Evolutionary conservation across 2,329 filamentous ascomycete species (phyloP), one percentile per base, ranked within the genome.

Genomic region (Gnomoniopsis smithogilvyi): DNA sequence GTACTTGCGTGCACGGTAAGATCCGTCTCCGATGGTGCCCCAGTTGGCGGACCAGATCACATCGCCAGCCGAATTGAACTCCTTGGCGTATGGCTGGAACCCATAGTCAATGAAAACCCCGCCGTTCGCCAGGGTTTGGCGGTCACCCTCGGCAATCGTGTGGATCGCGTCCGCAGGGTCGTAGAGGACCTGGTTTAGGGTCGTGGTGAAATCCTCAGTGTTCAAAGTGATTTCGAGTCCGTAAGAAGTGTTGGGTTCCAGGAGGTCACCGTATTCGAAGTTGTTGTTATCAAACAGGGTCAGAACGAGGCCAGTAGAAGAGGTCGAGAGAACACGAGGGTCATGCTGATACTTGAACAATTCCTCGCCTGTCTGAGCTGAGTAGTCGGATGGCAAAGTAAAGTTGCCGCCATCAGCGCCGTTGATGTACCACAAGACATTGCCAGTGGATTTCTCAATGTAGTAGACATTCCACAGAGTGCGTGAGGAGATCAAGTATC

Each of bases 401-500:
- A 58, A 58, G 49, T 58, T 48, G 22, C 56, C 56, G 30, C 56
- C 56, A 22, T 58, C 56, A 3, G 33, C 51, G n/a, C 56, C 56
- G 10, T 58, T 47, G 33, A 48, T 75, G 15, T 36, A 48, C 82
- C 82, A 85, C 36, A 82, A 67, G 19, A 83, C 71, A 33, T 71
- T 68, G 33, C 81, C 80, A 6, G 78, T 76, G 3, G 69, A 70
- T 19, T 74, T 72, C 48, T 78, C 77, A 63, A 85, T 75, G 54
- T 76, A 76, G 50, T 73, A 74, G 15, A 83, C 69, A 19, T 74
- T 73, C 64, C 76, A 76, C 50, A 75, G 73, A 64, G 82, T 74
- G 2, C 80, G 76, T 0, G 76, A 73, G 0, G 80, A 84, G 36
- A 85, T 72, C 17, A 84, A 68, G 56, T 82, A 85, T 3, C 80